phyloP scores from a whole-genome alignment of 257 asterid species.

The Solanum verrucosum region DNA sequence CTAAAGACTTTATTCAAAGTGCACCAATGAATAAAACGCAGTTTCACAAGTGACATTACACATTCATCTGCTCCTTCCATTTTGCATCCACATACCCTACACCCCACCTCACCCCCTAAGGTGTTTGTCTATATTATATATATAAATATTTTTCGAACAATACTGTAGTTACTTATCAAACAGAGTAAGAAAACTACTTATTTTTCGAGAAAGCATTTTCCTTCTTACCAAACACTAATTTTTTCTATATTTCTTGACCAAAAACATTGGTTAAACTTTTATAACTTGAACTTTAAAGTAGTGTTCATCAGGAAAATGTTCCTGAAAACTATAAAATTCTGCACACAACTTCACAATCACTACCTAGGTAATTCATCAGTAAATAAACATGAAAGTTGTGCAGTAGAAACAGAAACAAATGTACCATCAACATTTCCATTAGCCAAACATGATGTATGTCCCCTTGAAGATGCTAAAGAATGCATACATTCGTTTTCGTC shows the following conservation, averaged over 20 bases:
- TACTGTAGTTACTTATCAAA: neutral
- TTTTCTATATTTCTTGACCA: neutral
- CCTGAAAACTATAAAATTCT: neutral
- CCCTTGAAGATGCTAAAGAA: constrained; percentile 35
- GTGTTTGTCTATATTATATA: neutral
- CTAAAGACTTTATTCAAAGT: neutral
- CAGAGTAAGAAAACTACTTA: neutral
- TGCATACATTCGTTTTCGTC: constrained; percentile 24
- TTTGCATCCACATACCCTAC: too few relatives aligned
- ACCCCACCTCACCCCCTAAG: neutral
- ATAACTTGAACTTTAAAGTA: neutral
- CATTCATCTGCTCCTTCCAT: neutral
- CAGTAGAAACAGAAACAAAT: constrained; percentile 25
- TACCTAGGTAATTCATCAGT: constrained; percentile 26
- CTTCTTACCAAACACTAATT: neutral
- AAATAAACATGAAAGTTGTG: constrained; percentile 17
- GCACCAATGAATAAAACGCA: neutral
- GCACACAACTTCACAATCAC: neutral
- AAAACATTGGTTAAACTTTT: neutral
- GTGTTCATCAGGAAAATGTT: neutral
- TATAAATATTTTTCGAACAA: neutral
- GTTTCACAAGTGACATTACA: too few relatives aligned
- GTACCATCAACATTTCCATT: constrained; percentile 23
- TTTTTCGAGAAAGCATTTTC: neutral
- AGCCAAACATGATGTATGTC: neutral